Percentiles rank a stretch among this genome's conserved stretches.
phyloP scores from a whole-genome alignment of 257 asterid genomes.

The Cynanchum wilfordii region DNA sequence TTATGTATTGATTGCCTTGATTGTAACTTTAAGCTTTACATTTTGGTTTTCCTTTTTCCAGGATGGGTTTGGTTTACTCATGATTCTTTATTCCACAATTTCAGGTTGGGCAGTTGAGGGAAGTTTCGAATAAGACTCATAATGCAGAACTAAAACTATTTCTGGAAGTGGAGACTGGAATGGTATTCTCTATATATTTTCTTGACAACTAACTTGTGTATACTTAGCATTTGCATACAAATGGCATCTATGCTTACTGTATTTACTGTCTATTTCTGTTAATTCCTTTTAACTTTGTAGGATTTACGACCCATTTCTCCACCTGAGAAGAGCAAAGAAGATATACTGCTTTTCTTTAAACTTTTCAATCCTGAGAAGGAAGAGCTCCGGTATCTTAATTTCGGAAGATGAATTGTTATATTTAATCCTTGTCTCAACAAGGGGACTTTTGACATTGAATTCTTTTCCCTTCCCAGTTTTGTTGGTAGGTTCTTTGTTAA shows the following conservation, averaged over 20 bases:
- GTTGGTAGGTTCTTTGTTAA: conserved; percentile 84
- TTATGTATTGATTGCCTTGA: background rate
- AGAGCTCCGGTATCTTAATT: conserved; percentile 63
- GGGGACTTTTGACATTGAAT: conserved; percentile 4
- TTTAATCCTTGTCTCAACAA: background rate
- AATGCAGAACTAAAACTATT: conserved; percentile 84
- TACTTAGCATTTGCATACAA: background rate
- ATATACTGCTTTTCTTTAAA: conserved; percentile 80
- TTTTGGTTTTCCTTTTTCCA: background rate
- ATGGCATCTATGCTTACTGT: background rate
- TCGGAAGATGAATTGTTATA: background rate
- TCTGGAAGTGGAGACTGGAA: conserved; percentile 72
- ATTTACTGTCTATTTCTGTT: conserved; percentile 6
- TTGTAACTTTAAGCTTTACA: background rate
- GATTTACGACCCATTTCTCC: conserved; percentile 63
- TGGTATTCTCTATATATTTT: conserved; percentile 38
- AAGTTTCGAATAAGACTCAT: conserved; percentile 67
- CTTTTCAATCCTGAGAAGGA: conserved; percentile 87
- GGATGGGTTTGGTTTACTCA: background rate
- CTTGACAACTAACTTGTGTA: conserved; percentile 1
- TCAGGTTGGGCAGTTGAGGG: conserved; percentile 94
- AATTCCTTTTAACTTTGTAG: conserved; percentile 32
- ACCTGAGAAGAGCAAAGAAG: conserved; percentile 77
- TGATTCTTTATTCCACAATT: background rate
- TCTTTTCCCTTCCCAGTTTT: conserved; percentile 43